Evolutionary conservation across 2,329 filamentous ascomycete species (phyloP).

Genomic region (Epicoccum nigrum): DNA sequence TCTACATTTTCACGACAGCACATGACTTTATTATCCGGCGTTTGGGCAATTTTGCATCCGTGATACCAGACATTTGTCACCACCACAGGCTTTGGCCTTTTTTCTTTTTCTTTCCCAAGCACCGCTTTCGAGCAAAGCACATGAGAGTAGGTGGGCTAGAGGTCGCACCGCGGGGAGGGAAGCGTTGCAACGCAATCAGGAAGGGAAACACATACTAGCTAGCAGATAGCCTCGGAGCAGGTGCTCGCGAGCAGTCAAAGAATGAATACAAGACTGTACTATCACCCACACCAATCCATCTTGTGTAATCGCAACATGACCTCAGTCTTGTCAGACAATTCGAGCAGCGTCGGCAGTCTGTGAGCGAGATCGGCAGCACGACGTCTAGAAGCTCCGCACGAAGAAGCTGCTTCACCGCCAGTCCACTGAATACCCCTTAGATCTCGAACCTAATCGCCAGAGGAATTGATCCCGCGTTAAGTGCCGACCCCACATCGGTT

Average conservation of each 20-base stretch:
- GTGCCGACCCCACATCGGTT: conserved; percentile 15
- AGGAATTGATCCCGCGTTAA: conserved; percentile 8
- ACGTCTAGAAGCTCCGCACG: conserved; percentile 1
- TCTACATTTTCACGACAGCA: conserved; percentile 40
- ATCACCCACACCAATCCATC: conserved; percentile 1
- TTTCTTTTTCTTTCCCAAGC: conserved; percentile 18
- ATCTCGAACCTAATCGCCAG: conserved; percentile 18
- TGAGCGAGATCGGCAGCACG: neutral
- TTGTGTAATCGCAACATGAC: neutral
- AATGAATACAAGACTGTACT: conserved; percentile 12
- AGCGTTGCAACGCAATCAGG: conserved; percentile 15
- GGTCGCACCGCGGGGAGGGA: conserved; percentile 15
- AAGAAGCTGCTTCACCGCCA: conserved; percentile 10
- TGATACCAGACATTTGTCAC: conserved; percentile 50
- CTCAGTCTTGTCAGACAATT: neutral
- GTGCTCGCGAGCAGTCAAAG: conserved; percentile 9
- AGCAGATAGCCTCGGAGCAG: conserved; percentile 10
- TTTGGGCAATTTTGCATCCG: conserved; percentile 36
- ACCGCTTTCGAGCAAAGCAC: conserved; percentile 7
- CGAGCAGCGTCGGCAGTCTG: neutral
- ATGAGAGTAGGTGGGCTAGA: conserved; percentile 14
- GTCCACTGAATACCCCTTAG: conserved; percentile 9
- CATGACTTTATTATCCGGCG: conserved; percentile 36
- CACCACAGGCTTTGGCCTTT: conserved; percentile 36
- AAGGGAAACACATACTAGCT: conserved; percentile 11